These are phyloP conservation scores for Ceratobasidium papillatum DNA, from an alignment of 1,284 basidiomycete species.

Conservation along the genomic window DNA sequence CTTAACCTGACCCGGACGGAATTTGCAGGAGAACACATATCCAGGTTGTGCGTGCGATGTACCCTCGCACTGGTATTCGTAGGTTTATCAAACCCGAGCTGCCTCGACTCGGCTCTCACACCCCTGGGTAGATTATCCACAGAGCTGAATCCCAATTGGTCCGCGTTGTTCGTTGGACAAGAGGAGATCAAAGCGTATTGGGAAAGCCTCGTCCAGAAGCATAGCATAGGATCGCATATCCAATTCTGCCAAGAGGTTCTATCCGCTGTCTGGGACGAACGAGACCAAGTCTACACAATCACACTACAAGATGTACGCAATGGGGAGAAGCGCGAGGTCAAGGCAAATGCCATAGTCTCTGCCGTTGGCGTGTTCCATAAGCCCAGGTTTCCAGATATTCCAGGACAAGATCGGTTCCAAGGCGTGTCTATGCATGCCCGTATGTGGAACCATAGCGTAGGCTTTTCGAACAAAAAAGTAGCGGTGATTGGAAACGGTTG, in stretches of 20 bases:
- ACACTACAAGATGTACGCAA: conserved; percentile 34
- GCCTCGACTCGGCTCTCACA: neutral
- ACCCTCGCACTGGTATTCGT: conserved; percentile 34
- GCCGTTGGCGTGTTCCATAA: conserved; percentile 39
- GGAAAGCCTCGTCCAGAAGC: conserved; percentile 40
- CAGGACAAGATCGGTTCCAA: conserved; percentile 26
- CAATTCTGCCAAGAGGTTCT: conserved; percentile 38
- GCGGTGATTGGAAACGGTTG: conserved; percentile 36
- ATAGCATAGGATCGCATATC: conserved; percentile 39
- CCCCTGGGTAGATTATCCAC: conserved; percentile 32
- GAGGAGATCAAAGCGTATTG: conserved; percentile 41
- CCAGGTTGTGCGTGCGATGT: conserved; percentile 33
- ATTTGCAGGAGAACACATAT: conserved; percentile 24
- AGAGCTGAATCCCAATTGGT: conserved; percentile 38
- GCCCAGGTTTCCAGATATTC: conserved; percentile 36
- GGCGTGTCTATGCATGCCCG: conserved; percentile 36
- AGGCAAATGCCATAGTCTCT: conserved; percentile 31
- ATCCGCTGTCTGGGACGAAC: conserved; percentile 42
- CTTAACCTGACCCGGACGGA: neutral
- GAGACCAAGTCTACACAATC: conserved; percentile 31
- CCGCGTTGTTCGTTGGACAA: conserved; percentile 11
- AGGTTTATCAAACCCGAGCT: neutral
- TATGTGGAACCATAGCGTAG: conserved; percentile 34
- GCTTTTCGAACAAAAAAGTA: conserved; percentile 20
- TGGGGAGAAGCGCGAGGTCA: conserved; percentile 32